phyloP scores from a whole-genome alignment of 805 yeast genomes.

The Teunomyces aglyptinius region DNA sequence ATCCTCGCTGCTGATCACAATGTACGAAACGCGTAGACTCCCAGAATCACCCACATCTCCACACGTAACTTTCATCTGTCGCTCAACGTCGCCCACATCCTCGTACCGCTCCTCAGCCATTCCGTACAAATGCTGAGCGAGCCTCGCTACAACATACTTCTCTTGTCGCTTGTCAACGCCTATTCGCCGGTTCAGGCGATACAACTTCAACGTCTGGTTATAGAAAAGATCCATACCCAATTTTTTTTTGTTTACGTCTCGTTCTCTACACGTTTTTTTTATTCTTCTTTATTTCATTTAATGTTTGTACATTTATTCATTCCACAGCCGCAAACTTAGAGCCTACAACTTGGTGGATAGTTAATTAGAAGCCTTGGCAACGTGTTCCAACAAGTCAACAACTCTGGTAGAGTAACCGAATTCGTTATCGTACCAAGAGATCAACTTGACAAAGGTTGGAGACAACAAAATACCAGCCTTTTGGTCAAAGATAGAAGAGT shows the following conservation, averaged over 20 bases:
- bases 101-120: conserved; percentile 10
- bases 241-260: neutral
- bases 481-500: conserved; percentile 32
- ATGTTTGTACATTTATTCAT: neutral
- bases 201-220: conserved; percentile 14
- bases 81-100: conserved; percentile 5
- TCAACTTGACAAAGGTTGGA: conserved; percentile 35
- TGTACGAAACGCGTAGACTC: conserved; percentile 5
- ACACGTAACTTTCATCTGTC: conserved; percentile 2
- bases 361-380: conserved; percentile 21
- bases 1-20: conserved; percentile 9
- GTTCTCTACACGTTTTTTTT: neutral
- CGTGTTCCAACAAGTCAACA: conserved; percentile 34
- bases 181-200: conserved; percentile 10
- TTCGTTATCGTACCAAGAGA: conserved; percentile 38
- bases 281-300: neutral
- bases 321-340: conserved; percentile 6
- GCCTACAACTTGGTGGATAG: conserved; percentile 12
- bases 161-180: conserved; percentile 3
- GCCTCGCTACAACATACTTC: conserved; percentile 5
- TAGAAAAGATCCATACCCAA: conserved; percentile 10
- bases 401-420: conserved; percentile 38
- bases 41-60: neutral
- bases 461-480: conserved; percentile 37
- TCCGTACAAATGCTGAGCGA: conserved; percentile 5